phyloP scores from a whole-genome alignment of 1,139 yeast species.

The Meyerozyma athensensis region DNA sequence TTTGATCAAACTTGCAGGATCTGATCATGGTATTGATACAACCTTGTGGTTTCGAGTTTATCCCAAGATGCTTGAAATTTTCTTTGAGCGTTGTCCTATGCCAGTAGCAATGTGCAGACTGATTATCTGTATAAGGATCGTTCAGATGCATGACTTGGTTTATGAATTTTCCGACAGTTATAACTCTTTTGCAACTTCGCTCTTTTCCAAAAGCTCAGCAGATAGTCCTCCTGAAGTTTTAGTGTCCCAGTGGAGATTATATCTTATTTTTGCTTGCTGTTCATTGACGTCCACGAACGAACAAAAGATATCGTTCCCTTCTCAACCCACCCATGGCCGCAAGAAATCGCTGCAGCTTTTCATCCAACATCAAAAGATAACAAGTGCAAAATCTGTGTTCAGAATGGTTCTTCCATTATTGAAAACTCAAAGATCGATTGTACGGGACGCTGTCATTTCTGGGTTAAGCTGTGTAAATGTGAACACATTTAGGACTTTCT shows the following conservation, averaged over 20 bases:
- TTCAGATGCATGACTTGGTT: constrained; percentile 82
- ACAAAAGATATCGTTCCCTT: constrained; percentile 66
- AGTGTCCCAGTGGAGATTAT: constrained; percentile 85
- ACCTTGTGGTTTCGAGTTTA: constrained; percentile 91
- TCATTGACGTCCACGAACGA: constrained; percentile 88
- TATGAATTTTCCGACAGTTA: constrained; percentile 56
- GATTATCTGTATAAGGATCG: constrained; percentile 84
- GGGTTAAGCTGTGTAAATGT: constrained; percentile 89
- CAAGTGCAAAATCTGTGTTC: constrained; percentile 88
- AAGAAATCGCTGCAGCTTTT: constrained; percentile 74
- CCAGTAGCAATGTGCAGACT: constrained; percentile 92
- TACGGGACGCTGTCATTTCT: constrained; percentile 79
- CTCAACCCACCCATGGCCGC: constrained; percentile 54
- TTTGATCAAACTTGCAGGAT: constrained; percentile 72
- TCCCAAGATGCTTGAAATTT: constrained; percentile 66
- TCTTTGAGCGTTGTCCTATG: constrained; percentile 83
- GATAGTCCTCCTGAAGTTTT: constrained; percentile 61
- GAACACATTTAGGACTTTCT: constrained; percentile 76
- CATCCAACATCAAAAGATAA: constrained; percentile 86
- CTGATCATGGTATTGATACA: constrained; percentile 91
- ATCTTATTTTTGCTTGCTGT: constrained; percentile 85
- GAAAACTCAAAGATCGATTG: constrained; percentile 63
- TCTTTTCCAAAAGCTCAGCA: constrained; percentile 27
- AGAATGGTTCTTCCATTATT: constrained; percentile 81
- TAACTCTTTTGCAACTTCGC: constrained; percentile 36